Evolutionary conservation across 805 yeast genomes (phyloP), one percentile per base, ranked within the genome.

Genomic region (Millerago galiae): DNA sequence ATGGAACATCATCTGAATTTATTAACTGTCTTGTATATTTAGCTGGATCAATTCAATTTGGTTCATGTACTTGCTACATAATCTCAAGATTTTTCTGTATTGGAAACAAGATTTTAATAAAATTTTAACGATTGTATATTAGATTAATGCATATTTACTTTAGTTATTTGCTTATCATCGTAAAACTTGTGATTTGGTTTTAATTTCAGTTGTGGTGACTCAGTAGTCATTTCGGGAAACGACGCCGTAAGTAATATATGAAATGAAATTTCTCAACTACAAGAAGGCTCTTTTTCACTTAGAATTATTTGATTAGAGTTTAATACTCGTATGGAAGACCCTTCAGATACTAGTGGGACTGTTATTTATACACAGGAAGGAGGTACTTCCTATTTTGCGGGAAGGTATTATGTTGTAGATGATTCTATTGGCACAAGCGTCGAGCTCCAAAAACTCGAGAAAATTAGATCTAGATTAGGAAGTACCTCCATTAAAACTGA

Each of bases 31-130:
- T 64, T 42, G 62, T 68, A 11, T 52, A 65, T 34, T 70, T 62
- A 24, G 45, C 41, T 21, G 44, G 63, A 10, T 44, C 61, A 16
- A 51, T 74, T 15, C 65, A 73, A 11, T 46, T 65, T 17, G 59
- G 56, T 0, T 65, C 72, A 30, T 63, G 67, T 3, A 21, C 64
- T 3, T 60, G 63, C 24, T 77, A 75, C 68, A 34, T 65, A 8
- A 44, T 61, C 13, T 70, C 81, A 3, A 66, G 81, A 49, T 34
- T 34, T 12, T 34, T 13, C 24, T 17, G 35, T 21, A 27, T 34
- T 34, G 35, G 35, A 15, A 21, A 21, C 3, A 26, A 21, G 13
- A 13, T 34, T 9, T 21, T 34, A 4, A 26, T 18, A 3, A 34
- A 34, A 21, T 34, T 34, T 21, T 34, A 21, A 21, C 6, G 14